Evolutionary conservation across 2,329 filamentous ascomycete genomes (phyloP).

Genomic region (Juglanconis juglandina): DNA sequence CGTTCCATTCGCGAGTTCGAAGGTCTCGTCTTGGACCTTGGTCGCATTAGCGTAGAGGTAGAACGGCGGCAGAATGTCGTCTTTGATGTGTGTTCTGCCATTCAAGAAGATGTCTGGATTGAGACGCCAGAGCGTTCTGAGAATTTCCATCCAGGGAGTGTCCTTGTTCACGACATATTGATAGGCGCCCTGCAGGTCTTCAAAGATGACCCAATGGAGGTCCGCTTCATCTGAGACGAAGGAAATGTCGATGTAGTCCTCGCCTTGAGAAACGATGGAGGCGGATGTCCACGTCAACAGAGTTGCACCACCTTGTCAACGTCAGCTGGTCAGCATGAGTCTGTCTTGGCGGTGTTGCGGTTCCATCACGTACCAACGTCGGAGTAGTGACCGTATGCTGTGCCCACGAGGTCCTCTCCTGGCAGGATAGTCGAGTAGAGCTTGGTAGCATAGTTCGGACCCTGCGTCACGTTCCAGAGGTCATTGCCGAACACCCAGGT

Average conservation of each 20-base stretch:
- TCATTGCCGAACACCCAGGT: slow-evolving; percentile 32
- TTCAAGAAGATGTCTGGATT: slow-evolving; percentile 46
- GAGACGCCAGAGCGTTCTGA: slow-evolving; percentile 47
- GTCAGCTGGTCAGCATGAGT: neutral
- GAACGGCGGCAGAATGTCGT: slow-evolving; percentile 42
- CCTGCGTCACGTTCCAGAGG: slow-evolving; percentile 26
- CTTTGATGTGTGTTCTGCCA: slow-evolving; percentile 42
- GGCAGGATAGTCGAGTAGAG: slow-evolving; percentile 21
- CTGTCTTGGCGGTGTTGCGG: neutral
- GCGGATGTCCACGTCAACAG: slow-evolving; percentile 47
- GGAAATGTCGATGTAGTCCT: slow-evolving; percentile 40
- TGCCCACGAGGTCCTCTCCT: slow-evolving; percentile 28
- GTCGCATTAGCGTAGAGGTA: slow-evolving; percentile 39
- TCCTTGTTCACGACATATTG: slow-evolving; percentile 52
- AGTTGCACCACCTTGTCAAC: slow-evolving; percentile 37
- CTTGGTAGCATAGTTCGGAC: slow-evolving; percentile 21
- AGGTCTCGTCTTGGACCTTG: slow-evolving; percentile 54
- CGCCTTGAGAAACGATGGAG: slow-evolving; percentile 32
- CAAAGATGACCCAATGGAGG: slow-evolving; percentile 50
- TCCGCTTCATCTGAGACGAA: slow-evolving; percentile 46
- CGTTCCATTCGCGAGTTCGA: slow-evolving; percentile 42
- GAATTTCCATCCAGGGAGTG: slow-evolving; percentile 45
- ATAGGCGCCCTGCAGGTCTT: slow-evolving; percentile 48
- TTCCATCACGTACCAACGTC: slow-evolving; percentile 24
- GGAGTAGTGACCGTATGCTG: slow-evolving; percentile 30